Evolutionary conservation across 2,329 filamentous ascomycete genomes (phyloP), one percentile per base, ranked within the genome.

Genomic region (Emergomyces pasteurianus): DNA sequence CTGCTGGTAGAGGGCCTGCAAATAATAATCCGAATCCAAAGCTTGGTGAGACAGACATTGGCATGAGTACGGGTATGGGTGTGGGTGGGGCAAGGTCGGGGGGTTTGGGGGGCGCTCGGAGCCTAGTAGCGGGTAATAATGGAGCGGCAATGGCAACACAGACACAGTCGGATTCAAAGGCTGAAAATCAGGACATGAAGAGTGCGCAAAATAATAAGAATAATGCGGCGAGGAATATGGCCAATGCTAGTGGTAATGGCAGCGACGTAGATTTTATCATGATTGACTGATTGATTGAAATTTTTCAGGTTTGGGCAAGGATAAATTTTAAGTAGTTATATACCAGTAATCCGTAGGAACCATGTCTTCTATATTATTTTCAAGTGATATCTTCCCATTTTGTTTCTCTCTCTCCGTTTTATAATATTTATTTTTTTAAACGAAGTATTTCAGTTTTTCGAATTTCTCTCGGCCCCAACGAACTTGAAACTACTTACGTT

Each of bases 201-300:
- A 55, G 34, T 26, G 34, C 52, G 31, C 52, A 55, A 10, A 40
- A 9, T 10, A 40, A 40, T 14, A 55, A 55, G 3, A 55, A 26
- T 23, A 55, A 26, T 40, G 52, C 31, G 1, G 21, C 21, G n/a
- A 26, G 52, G n/a, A 9, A 36, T 55, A 23, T 36, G 16, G 34
- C 10, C n/a, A 55, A 28, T 40, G 52, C 34, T 12, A 53, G 23
- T 53, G 31, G 28, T n/a, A 36, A 21, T 18, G n/a, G 50, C 31
- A 53, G 18, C 31, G 50, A 53, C 4, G 36, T 68, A 31, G 71
- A 74, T 64, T 63, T 74, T 56, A 75, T 74, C 55, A 74, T 70
- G 63, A 74, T 74, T 64, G 34, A 26, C 31, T 55, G n/a, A 16
- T 16, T 14, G 12, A 36, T 40, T 40, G 34, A 55, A 55, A 55